Base-by-base conservation (phyloP, 805 yeast genomes). In the Candida xiaguanensis region DNA sequence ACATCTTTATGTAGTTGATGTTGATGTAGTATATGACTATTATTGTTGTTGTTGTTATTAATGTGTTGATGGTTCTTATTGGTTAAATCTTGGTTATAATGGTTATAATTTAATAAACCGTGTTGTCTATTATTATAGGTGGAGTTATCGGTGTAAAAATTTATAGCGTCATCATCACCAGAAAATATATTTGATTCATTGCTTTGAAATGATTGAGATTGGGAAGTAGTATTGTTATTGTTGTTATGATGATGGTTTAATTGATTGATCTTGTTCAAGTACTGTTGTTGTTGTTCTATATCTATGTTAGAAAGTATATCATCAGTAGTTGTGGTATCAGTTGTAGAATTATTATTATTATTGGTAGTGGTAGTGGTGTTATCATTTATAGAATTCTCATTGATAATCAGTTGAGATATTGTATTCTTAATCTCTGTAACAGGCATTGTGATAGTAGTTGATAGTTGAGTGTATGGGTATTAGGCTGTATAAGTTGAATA, bases 101-200 rank as follows among this genome's bases (percentile, higher is more conserved):
- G 34, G 8, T 18, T 18, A 6, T 31, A 12, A 6, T 9, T 13
- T 28, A 11, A 15, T 11, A 16, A 11, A 15, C n/a, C n/a, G 17
- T 16, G 31, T 28, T 23, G 28, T 22, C 6, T 32, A 32, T 19
- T 24, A 12, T 36, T 15, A 31, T 38, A 32, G 41, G 41, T 38
- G 41, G 41, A 38, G 36, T 26, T 38, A 38, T 38, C 41, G 41
- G 41, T 38, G 32, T n/a, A 6, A 20, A 15, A 17, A 13, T 17
- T 12, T 27, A 24, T 17, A 24, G 30, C 30, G 36, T 34, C 36
- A 23, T 34, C 36, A 23, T 32, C 36, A 34, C 30, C 27, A 32
- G 27, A 4, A 11, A 15, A 35, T 13, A 5, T 3, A 12, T 35
- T 19, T 9, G 8, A 7, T 20, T 32, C 22, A 23, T 16, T 32